Percentiles rank a stretch among this genome's conserved stretches.
These are phyloP conservation scores for Corrigiola litoralis DNA, from an alignment of 179 eudicot species.

Conservation along the genomic window DNA sequence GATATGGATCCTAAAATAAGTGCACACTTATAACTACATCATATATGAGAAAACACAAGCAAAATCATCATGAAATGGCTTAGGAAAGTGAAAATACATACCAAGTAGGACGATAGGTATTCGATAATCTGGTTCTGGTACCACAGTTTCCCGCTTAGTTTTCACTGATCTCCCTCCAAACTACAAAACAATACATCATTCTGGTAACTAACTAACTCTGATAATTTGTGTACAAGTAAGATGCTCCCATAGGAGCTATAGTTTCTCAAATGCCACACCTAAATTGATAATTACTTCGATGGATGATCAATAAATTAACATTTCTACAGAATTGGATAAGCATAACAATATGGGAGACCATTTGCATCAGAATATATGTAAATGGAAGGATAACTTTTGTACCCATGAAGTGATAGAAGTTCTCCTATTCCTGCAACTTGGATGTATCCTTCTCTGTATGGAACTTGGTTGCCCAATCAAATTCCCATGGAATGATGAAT, in stretches of 20 bases:
- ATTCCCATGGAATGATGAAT: conserved; percentile 46
- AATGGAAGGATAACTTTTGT: conserved; percentile 1
- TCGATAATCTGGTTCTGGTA: conserved; percentile 91
- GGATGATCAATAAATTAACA: too few species aligned
- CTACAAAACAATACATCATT: conserved; percentile 36
- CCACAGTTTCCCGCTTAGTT: conserved; percentile 59
- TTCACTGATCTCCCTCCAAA: conserved; percentile 48
- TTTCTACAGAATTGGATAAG: too few species aligned
- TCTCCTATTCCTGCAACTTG: conserved; percentile 25
- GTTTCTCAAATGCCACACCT: not conserved
- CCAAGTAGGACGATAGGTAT: conserved; percentile 86
- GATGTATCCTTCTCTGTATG: conserved; percentile 21
- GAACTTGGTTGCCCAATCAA: conserved; percentile 19
- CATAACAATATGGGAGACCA: too few species aligned
- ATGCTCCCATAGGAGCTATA: not conserved
- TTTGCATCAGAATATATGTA: conserved; percentile 1
- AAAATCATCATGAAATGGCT: not conserved
- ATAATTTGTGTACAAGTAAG: not conserved
- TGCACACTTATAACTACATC: not conserved
- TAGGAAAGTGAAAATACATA: conserved; percentile 10
- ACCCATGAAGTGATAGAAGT: conserved; percentile 50
- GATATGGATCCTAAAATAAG: not conserved
- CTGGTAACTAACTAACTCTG: not conserved
- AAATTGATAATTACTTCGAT: too few species aligned
- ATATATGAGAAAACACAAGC: not conserved